These are phyloP conservation scores for Cyclocybe aegerita DNA, from an alignment of 768 basidiomycete species.

Conservation along the genomic window DNA sequence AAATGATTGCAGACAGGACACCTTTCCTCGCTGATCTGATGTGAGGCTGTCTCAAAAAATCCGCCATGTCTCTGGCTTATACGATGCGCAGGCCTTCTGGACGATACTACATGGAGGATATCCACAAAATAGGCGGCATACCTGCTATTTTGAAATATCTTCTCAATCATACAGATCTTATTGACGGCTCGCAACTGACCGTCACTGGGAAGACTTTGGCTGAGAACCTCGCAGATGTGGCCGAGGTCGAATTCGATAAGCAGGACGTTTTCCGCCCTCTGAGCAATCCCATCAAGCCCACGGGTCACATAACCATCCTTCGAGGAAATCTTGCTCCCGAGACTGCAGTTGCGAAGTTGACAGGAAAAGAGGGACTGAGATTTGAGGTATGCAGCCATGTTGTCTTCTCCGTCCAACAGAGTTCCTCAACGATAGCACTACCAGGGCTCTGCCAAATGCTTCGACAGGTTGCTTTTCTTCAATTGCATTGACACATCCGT, in stretches of 20 bases:
- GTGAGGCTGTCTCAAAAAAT: constrained; percentile 5
- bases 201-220: constrained; percentile 91
- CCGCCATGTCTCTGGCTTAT: neutral
- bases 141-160: constrained; percentile 86
- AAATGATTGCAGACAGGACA: constrained; percentile 72
- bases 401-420: neutral
- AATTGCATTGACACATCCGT: neutral
- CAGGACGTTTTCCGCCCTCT: constrained; percentile 79
- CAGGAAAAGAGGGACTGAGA: constrained; percentile 84
- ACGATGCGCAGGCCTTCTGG: constrained; percentile 63
- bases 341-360: constrained; percentile 88
- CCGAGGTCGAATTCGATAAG: constrained; percentile 64
- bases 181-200: constrained; percentile 82
- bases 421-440: neutral
- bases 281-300: constrained; percentile 79
- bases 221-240: constrained; percentile 79
- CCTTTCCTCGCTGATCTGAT: constrained; percentile 85
- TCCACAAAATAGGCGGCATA: constrained; percentile 83
- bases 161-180: constrained; percentile 71
- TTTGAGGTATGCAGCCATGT: constrained; percentile 60
- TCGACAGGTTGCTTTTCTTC: constrained; percentile 53
- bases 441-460: constrained; percentile 75
- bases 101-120: constrained; percentile 87
- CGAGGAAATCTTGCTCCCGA: constrained; percentile 88
- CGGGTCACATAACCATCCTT: constrained; percentile 85